A percentile compares a stretch with the other conserved stretches of the same genome.
Evolutionary conservation across 129 eudicot genomes (phyloP).

Genomic region (Escallonia rubra): DNA sequence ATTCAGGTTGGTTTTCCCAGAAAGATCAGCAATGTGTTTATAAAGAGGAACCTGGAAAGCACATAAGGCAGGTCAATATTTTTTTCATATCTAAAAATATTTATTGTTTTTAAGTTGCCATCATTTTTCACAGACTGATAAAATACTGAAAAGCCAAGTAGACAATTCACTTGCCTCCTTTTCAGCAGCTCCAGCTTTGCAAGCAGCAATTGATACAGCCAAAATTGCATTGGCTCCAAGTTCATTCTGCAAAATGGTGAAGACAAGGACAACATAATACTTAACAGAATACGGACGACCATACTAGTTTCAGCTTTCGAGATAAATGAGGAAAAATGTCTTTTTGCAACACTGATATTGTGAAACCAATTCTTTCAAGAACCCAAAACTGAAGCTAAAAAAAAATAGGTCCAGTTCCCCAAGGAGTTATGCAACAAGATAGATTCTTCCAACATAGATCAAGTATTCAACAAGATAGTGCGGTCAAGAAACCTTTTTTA

Average conservation of each 20-base stretch:
- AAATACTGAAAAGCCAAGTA: neutral
- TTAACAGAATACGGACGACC: neutral
- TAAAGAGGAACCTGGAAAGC: constrained; percentile 69
- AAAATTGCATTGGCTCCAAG: constrained; percentile 96
- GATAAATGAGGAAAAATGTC: neutral
- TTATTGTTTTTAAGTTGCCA: too few relatives aligned
- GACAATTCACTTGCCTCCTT: constrained; percentile 52
- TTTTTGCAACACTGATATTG: too few relatives aligned
- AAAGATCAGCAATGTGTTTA: constrained; percentile 89
- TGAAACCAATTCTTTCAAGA: too few relatives aligned
- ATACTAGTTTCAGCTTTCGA: neutral
- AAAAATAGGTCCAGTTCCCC: too few relatives aligned
- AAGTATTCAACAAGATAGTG: too few relatives aligned
- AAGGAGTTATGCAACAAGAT: too few relatives aligned
- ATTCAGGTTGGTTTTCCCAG: constrained; percentile 57
- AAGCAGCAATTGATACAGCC: constrained; percentile 95
- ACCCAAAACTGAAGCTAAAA: too few relatives aligned
- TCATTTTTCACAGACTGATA: neutral
- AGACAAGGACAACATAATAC: neutral
- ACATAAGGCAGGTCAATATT: neutral
- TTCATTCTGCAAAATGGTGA: constrained; percentile 54
- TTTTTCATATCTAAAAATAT: neutral
- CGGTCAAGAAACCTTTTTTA: too few relatives aligned
- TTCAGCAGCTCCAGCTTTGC: constrained; percentile 98
- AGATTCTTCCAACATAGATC: too few relatives aligned